Percentiles rank a stretch among this genome's conserved stretches.
These are phyloP conservation scores for Simplicillium sp. DNA, from an alignment of 2,329 filamentous ascomycete genomes.

Conservation along the genomic window DNA sequence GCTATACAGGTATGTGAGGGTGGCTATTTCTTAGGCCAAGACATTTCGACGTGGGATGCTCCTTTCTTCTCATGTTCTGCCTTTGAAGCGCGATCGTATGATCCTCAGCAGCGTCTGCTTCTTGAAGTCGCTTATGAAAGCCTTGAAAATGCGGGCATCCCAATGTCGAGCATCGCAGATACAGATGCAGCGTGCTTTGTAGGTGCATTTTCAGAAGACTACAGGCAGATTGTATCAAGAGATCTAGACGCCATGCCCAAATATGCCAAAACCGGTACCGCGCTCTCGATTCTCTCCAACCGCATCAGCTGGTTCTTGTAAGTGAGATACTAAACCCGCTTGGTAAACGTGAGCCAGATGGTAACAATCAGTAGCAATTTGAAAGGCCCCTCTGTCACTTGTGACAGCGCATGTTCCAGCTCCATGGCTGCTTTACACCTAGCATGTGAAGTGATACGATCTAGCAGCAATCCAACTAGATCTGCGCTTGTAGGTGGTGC, in stretches of 20 bases:
- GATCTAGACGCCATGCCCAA: neutral
- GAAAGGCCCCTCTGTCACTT: neutral
- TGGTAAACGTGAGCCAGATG: neutral
- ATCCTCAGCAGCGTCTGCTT: constrained; percentile 10
- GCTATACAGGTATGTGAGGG: too few species aligned
- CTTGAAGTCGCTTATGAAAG: constrained; percentile 10
- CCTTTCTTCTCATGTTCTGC: constrained; percentile 7
- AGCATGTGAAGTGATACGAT: constrained; percentile 6
- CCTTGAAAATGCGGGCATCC: constrained; percentile 16
- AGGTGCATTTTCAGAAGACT: constrained; percentile 11
- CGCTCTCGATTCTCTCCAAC: neutral
- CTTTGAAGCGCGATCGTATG: constrained; percentile 5
- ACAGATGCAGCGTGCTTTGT: constrained; percentile 12
- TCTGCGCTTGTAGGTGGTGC: constrained; percentile 15
- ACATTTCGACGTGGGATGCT: too few species aligned
- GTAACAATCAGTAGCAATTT: neutral
- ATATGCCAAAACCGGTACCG: neutral
- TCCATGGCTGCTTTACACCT: neutral
- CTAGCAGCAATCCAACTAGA: constrained; percentile 10
- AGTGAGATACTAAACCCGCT: neutral
- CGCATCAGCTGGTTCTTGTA: neutral
- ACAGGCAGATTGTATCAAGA: neutral
- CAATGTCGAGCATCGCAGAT: constrained; percentile 12
- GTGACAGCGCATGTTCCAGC: neutral
- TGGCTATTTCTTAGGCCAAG: too few species aligned